Evolutionary conservation across 352 stramenopile species (phyloP).

Genomic region (Nothophytophthora sp.): DNA sequence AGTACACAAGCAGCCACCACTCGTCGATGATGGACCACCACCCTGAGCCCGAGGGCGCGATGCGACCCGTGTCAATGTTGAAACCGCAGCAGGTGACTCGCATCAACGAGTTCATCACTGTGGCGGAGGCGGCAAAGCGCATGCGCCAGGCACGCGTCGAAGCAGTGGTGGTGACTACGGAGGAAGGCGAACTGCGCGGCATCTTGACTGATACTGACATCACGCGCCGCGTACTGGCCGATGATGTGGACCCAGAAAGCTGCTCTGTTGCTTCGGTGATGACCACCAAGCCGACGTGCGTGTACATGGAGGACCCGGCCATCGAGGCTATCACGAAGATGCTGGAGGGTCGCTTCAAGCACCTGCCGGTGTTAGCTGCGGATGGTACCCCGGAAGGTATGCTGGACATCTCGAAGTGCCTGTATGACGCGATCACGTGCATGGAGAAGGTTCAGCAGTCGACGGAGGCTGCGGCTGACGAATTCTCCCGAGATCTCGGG

Average conservation of each 20-base stretch:
- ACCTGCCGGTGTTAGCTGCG: constrained; percentile 76
- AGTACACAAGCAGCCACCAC: constrained; percentile 40
- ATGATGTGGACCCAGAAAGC: constrained; percentile 79
- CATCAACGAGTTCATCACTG: constrained; percentile 88
- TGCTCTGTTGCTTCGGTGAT: constrained; percentile 84
- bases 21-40: constrained; percentile 51
- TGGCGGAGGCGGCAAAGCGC: constrained; percentile 76
- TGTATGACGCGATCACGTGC: constrained; percentile 88
- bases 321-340: constrained; percentile 91
- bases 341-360: constrained; percentile 88
- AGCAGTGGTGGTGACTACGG: constrained; percentile 85
- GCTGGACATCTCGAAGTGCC: constrained; percentile 91
- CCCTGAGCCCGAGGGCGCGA: constrained; percentile 57
- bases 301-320: constrained; percentile 78
- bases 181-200: constrained; percentile 78
- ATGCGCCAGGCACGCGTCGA: constrained; percentile 86
- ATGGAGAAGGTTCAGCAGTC: constrained; percentile 89
- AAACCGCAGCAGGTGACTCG: constrained; percentile 77
- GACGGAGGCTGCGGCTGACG: constrained; percentile 70
- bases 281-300: constrained; percentile 81
- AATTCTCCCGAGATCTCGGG: constrained; percentile 82
- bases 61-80: constrained; percentile 80
- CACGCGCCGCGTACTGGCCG: constrained; percentile 76
- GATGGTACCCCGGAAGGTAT: constrained; percentile 80
- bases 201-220: constrained; percentile 90